Evolutionary conservation across 2,329 filamentous ascomycete species (phyloP).

Genomic region (Periconia sp.): DNA sequence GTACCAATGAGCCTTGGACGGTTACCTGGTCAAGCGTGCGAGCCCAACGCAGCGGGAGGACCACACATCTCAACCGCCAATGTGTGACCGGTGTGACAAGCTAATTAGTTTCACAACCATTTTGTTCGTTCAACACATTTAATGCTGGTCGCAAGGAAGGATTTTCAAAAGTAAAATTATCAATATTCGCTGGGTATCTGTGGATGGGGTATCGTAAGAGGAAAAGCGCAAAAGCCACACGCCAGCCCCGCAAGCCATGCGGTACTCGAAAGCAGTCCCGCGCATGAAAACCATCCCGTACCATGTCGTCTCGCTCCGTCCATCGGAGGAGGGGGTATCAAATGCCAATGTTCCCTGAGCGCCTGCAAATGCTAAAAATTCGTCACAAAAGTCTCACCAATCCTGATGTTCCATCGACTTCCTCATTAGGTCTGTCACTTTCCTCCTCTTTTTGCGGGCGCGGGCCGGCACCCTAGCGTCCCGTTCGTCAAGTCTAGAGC

Average conservation of each 20-base stretch:
- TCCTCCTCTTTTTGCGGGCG: not conserved
- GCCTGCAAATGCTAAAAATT: conserved; percentile 12
- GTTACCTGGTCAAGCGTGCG: too few relatives aligned
- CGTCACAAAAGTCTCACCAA: conserved; percentile 11
- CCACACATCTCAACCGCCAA: conserved; percentile 29
- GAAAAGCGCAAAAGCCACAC: conserved; percentile 36
- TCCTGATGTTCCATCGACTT: conserved; percentile 1
- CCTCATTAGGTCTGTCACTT: conserved; percentile 1
- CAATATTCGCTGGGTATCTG: conserved; percentile 29
- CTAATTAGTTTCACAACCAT: conserved; percentile 8
- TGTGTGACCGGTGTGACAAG: conserved; percentile 21
- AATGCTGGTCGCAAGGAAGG: not conserved
- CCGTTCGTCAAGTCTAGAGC: conserved; percentile 11
- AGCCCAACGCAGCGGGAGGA: conserved; percentile 17
- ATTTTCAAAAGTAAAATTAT: conserved; percentile 12
- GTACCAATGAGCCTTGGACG: too few relatives aligned
- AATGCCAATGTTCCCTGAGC: conserved; percentile 15
- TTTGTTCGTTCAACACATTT: conserved; percentile 1
- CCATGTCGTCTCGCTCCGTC: conserved; percentile 15
- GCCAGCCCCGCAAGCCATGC: conserved; percentile 26
- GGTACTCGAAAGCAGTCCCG: conserved; percentile 27
- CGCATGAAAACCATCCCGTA: conserved; percentile 26
- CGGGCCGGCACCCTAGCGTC: conserved; percentile 1
- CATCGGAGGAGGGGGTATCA: conserved; percentile 26
- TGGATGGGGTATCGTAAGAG: conserved; percentile 39